These are phyloP conservation scores for Cicer pinnatifidum DNA, from an alignment of 306 rosid genomes.

Conservation along the genomic window DNA sequence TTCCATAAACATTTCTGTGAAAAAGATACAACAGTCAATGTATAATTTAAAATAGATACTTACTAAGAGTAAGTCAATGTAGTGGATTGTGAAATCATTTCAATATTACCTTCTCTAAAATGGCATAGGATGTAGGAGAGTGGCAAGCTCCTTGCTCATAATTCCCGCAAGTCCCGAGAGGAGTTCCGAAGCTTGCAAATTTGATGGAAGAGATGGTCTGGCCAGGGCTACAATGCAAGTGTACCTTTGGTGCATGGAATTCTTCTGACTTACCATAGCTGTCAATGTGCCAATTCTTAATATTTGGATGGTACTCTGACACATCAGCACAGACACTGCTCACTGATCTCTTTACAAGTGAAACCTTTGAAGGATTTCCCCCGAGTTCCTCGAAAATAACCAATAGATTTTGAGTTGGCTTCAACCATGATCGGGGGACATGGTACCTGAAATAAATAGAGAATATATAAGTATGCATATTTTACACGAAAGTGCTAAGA, in stretches of 20 bases:
- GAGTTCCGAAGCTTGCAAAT: conserved; percentile 89
- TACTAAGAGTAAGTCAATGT: conserved; percentile 11
- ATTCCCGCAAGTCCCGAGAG: conserved; percentile 74
- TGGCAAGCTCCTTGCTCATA: conserved; percentile 72
- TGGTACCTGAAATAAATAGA: conserved; percentile 65
- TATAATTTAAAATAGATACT: conserved; percentile 15
- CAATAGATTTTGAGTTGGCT: conserved; percentile 62
- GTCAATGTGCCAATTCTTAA: conserved; percentile 54
- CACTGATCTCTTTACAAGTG: conserved; percentile 66
- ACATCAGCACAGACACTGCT: conserved; percentile 68
- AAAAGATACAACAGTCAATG: neutral
- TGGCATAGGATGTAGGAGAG: conserved; percentile 57
- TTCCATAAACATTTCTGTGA: conserved; percentile 68
- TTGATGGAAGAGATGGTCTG: conserved; percentile 68
- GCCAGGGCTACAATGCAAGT: conserved; percentile 67
- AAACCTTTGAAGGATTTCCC: conserved; percentile 63
- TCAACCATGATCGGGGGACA: conserved; percentile 83
- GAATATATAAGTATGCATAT: too few relatives aligned
- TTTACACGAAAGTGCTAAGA: too few relatives aligned
- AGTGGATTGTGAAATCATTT: conserved; percentile 18
- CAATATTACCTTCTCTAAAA: conserved; percentile 63
- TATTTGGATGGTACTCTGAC: conserved; percentile 52
- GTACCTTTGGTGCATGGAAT: conserved; percentile 53
- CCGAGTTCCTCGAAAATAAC: conserved; percentile 81
- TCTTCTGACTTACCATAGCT: conserved; percentile 53